Base-by-base conservation (phyloP, 495 filamentous ascomycete species). In the Halenospora varia region DNA sequence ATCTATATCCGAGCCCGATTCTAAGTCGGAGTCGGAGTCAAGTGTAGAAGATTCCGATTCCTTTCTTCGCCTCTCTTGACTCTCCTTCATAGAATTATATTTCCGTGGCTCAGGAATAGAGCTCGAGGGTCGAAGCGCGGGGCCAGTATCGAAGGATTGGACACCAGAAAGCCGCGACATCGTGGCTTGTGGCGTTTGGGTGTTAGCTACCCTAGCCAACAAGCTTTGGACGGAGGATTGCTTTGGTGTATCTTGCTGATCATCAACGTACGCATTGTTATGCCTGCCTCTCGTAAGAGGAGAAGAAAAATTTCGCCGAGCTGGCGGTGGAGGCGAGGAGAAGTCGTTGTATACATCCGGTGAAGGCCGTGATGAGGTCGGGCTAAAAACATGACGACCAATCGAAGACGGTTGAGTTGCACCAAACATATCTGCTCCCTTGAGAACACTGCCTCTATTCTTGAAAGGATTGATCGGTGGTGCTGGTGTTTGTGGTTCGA, bases 371-470 rank as follows among this genome's bases (percentile, higher is more conserved):
- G 60, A 54, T 1, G 56, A 62, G 8, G 57, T 48, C 2, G 57
- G 53, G 22, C 53, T 61, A 9, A 20, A 20, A 20, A 58, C 13
- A 26, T 46, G 49, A 11, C 53, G 45, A 23, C 57, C 46, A 13
- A 59, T 39, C 4, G 64, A 61, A 0, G 64, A 63, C 3, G 64
- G 46, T 44, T 67, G 64, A 1, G 64, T 67, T n/a, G 61, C 64
- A 20, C 53, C 53, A 47, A 67, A 67, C 46, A 67, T 47, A 13
- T 67, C 56, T 1, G 23, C 3, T 17, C 23, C 51, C 44, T 61
- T 62, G 51, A 67, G 11, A 18, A 67, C 59, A 24, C 53, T 64
- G 1, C 64, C 64, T 47, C 57, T 61, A 10, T 55, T 17, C 4
- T 11, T 45, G 45, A 63, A 63, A 8, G 61, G 61, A 35, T 63